A percentile compares a stretch with the other conserved stretches of the same genome.
These are phyloP conservation scores for Blastocladiella emersonii DNA, from an alignment of 371 early-diverging fungal species.

Conservation along the genomic window DNA sequence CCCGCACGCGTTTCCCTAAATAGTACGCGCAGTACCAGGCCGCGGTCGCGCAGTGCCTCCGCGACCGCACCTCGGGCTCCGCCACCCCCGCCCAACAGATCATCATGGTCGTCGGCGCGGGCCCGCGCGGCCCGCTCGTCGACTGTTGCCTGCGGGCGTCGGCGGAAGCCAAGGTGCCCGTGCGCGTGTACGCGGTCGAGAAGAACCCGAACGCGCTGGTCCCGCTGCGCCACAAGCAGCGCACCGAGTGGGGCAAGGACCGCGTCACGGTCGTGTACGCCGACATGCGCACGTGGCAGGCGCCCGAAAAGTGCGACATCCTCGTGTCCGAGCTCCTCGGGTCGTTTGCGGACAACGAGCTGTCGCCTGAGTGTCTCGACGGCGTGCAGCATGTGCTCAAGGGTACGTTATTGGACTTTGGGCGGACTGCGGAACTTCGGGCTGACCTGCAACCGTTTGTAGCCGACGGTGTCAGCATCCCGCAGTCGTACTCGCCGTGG, in stretches of 20 bases:
- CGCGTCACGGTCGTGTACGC: constrained; percentile 62
- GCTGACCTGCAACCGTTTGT: neutral
- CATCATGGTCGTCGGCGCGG: constrained; percentile 29
- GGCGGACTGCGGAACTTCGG: neutral
- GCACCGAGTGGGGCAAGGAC: constrained; percentile 54
- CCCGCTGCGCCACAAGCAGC: constrained; percentile 64
- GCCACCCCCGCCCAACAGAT: neutral
- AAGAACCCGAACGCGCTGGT: constrained; percentile 92
- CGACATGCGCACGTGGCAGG: constrained; percentile 82
- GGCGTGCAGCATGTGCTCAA: constrained; percentile 77
- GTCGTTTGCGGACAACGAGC: constrained; percentile 93
- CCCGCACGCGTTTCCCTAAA: neutral
- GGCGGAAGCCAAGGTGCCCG: constrained; percentile 39
- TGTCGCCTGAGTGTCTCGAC: constrained; percentile 91
- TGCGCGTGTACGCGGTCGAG: constrained; percentile 72
- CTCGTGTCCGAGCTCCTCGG: constrained; percentile 82
- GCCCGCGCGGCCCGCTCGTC: constrained; percentile 33
- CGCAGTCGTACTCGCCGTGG: constrained; percentile 62
- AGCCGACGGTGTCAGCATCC: constrained; percentile 79
- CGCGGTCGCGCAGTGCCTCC: constrained; percentile 4
- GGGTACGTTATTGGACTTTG: constrained; percentile 20
- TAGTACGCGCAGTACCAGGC: neutral
- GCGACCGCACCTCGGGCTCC: neutral
- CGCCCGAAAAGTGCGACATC: constrained; percentile 67
- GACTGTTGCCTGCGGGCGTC: constrained; percentile 69